Evolutionary conservation across 441 rosid species (phyloP), one percentile per base, ranked within the genome.

Genomic region (Croton laevigatus): DNA sequence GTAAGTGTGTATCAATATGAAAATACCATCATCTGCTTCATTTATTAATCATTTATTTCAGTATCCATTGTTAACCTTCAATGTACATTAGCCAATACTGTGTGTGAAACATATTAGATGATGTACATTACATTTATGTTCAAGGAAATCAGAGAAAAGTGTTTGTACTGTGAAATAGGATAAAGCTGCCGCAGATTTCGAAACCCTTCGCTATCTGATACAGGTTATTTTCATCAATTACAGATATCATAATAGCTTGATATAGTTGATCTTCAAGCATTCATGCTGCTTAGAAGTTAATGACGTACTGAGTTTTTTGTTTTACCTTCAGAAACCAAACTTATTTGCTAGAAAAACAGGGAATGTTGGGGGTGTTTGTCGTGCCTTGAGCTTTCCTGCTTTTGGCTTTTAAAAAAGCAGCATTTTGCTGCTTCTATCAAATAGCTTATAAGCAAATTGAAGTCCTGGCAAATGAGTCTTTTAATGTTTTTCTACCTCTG

Each of bases 1-100:
- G 95, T 81, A 90, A 81, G 81, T 79, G 86, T 80, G 55, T 89
- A 55, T 76, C 95, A 19, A 59, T 90, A 36, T 90, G 82, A 87
- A 27, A 65, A 27, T 71, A 46, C 14, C 36, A 12, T 23, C 52
- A 45, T 16, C 45, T 16, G 17, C 44, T 5, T 34, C n/a, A 66
- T 42, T 65, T 44, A 7, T 57, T 34, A 1, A 58, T 45, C n/a
- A 11, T 8, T 60, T 40, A 32, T 13, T 37, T 14, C 13, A 23
- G 49, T 57, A 12, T 27, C 38, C 55, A 63, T 20, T 75, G 59
- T 44, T 64, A 17, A 46, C n/a, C 49, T 42, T 8, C 16, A 1
- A 19, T 36, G 40, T 55, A 44, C 40, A 40, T 23, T 68, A 3
- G 6, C 27, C 6, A 23, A n/a, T 20, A 23, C 27, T 59, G 45